Evolutionary conservation across 2,329 filamentous ascomycete genomes (phyloP).

Genomic region (Microthyrium microscopicum): DNA sequence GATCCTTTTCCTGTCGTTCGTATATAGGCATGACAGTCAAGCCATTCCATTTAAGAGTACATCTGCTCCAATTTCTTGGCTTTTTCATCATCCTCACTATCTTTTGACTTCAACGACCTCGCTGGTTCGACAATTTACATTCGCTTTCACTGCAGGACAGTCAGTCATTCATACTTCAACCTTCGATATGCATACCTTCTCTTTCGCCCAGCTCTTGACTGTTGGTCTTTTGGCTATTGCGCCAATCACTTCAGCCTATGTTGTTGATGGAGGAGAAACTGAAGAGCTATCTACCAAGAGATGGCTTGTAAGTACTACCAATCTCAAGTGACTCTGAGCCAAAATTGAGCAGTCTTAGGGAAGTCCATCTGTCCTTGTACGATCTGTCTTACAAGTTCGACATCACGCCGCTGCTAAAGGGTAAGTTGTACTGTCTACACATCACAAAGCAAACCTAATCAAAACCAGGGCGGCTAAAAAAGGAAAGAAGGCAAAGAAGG

Average conservation of each 20-base stretch:
- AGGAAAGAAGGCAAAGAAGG: not conserved
- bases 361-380: not conserved
- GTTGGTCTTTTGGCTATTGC: constrained; percentile 5
- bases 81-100: too few relatives aligned
- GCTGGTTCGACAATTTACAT: too few relatives aligned
- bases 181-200: constrained; percentile 1
- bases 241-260: not conserved
- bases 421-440: not conserved
- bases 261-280: not conserved
- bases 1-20: too few relatives aligned
- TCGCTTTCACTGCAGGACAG: constrained; percentile 2
- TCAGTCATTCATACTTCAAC: constrained; percentile 1
- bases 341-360: not conserved
- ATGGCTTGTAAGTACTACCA: too few relatives aligned
- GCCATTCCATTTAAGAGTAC: too few relatives aligned
- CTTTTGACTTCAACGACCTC: too few relatives aligned
- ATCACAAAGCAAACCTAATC: not conserved
- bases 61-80: too few relatives aligned
- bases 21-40: too few relatives aligned
- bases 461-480: not conserved
- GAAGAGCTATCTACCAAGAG: not conserved
- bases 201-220: too few relatives aligned
- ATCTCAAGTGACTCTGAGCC: too few relatives aligned
- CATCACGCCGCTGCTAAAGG: not conserved
- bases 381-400: not conserved